Percentiles rank a stretch among this genome's conserved stretches.
Conservation (phyloP, 106 monocot species). For the Allium fistulosum region DNA sequence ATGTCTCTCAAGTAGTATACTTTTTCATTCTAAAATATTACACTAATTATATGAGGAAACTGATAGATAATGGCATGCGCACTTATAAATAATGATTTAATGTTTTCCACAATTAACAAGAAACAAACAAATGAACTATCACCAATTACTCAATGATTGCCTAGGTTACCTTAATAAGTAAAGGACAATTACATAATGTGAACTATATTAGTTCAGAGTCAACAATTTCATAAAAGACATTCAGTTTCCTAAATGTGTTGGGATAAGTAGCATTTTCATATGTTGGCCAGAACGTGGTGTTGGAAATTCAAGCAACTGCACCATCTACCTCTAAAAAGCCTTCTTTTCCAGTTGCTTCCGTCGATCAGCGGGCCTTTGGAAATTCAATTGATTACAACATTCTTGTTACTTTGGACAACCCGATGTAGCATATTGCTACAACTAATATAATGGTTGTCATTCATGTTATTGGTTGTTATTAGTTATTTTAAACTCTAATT, state of each 20-base stretch:
- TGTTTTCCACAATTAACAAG: too few relatives aligned
- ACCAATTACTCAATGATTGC: conserved; percentile 54
- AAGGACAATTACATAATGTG: conserved; percentile 27
- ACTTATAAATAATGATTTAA: too few relatives aligned
- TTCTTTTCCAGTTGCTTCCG: conserved; percentile 41
- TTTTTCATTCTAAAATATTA: too few relatives aligned
- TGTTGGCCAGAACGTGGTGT: conserved; percentile 52
- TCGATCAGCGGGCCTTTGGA: conserved; percentile 38
- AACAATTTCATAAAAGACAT: conserved; percentile 10
- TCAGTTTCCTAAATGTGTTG: conserved; percentile 32
- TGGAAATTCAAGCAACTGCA: conserved; percentile 59
- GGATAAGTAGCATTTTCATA: conserved; percentile 46
- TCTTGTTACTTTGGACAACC: conserved; percentile 33
- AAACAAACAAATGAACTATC: not conserved
- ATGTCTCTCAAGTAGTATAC: too few relatives aligned
- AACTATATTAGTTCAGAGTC: conserved; percentile 35
- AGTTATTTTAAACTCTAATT: conserved; percentile 6
- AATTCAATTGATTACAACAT: conserved; percentile 35
- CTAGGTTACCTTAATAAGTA: conserved; percentile 37
- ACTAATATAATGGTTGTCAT: conserved; percentile 54
- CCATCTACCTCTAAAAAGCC: conserved; percentile 50
- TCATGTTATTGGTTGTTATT: conserved; percentile 55
- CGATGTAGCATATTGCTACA: conserved; percentile 39
- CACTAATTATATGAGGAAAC: too few relatives aligned
- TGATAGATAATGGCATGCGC: too few relatives aligned